Conservation (phyloP, 768 basidiomycete species). For the Mycena polygramma region DNA sequence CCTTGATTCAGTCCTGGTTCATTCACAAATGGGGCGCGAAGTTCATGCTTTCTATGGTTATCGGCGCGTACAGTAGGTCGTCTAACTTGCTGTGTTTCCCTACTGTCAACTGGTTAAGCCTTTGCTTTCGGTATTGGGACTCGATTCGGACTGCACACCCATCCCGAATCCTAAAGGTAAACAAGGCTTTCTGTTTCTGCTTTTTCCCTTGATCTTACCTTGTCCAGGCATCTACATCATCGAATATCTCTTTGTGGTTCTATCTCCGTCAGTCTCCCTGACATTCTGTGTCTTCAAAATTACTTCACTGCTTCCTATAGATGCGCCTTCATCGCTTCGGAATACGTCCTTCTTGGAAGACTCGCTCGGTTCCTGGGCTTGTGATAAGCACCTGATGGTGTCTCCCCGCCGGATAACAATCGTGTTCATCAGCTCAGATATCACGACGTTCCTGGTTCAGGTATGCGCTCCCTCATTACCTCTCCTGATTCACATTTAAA, state of each 20-base stretch:
- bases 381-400: constrained; percentile 63
- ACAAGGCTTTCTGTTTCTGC: not conserved
- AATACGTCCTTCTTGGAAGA: constrained; percentile 76
- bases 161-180: constrained; percentile 64
- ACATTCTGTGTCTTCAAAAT: not conserved
- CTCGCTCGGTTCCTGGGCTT: constrained; percentile 64
- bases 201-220: not conserved
- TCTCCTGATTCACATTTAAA: not conserved
- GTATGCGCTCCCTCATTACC: constrained; percentile 44
- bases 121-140: constrained; percentile 69
- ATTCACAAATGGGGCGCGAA: constrained; percentile 61
- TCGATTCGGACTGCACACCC: constrained; percentile 66
- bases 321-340: constrained; percentile 80
- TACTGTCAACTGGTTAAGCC: constrained; percentile 28
- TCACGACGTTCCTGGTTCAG: constrained; percentile 77
- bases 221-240: constrained; percentile 58
- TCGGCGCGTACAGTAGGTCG: constrained; percentile 63
- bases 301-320: not conserved
- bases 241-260: constrained; percentile 71
- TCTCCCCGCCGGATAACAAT: constrained; percentile 63
- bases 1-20: constrained; percentile 58
- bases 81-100: not conserved
- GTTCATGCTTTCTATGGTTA: constrained; percentile 73
- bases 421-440: constrained; percentile 73
- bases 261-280: constrained; percentile 54